Evolutionary conservation across 2,329 filamentous ascomycete species (phyloP), one percentile per base, ranked within the genome.

Genomic region (Aquanectria penicillioides): DNA sequence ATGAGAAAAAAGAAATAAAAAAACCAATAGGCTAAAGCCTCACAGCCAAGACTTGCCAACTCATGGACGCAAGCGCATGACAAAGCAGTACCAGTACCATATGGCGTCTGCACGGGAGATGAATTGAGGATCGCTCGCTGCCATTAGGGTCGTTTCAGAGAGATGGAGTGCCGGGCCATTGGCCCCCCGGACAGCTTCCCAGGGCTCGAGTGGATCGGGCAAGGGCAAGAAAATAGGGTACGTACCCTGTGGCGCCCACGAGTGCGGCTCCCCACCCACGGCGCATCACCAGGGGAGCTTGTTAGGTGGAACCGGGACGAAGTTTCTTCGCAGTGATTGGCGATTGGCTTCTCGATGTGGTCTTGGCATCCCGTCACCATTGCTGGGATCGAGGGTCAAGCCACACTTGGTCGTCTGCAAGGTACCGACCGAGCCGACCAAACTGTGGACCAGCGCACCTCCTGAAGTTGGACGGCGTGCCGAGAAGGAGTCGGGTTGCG

Each of bases 131-230:
- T 47, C 49, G 57, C 38, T 47, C 41, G 50, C 56, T 57, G 63
- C 51, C 55, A 52, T 67, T 70, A 69, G 68, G 41, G 46, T 48
- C 29, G 68, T 70, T 70, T 70, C 68, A 70, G 63, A 68, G 31
- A 65, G 37, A 61, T 59, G 55, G 59, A 46, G 55, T 51, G 29
- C 34, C 49, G 29, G 52, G 51, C 15, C 37, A 34, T 47, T 15
- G 18, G 37, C 23, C 13, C 33, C 40, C 50, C 18, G 17, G 43
- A 28, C 29, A 36, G 48, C 37, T 55, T 47, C 57, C 48, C 54
- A 52, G 60, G 51, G 54, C 31, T 51, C 52, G 46, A 34, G 44
- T 40, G 38, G 58, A 46, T 20, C 38, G 54, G 31, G 20, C 25
- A 17, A 11, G 5, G 17, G 5, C 25, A n/a, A n/a, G 22, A 25